A percentile compares a stretch with the other conserved stretches of the same genome.
Evolutionary conservation across 306 rosid genomes (phyloP).

Genomic region (Gillenia trifoliata): DNA sequence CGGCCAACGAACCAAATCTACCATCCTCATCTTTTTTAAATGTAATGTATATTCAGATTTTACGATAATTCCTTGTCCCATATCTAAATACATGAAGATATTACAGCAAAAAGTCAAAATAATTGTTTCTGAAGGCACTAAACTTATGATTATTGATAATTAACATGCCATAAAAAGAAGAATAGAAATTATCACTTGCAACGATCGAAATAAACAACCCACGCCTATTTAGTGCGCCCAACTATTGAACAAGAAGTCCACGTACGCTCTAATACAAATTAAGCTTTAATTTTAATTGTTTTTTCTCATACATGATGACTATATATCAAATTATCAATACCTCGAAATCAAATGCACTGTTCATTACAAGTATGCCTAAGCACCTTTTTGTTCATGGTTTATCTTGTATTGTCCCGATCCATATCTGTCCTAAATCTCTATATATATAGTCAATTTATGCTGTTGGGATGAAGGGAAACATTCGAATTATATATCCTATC

Average conservation of each 20-base stretch:
- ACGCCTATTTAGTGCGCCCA: not conserved
- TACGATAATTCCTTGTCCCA: not conserved
- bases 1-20: slow-evolving; percentile 7
- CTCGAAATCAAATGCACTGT: not conserved
- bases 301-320: not conserved
- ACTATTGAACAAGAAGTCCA: not conserved
- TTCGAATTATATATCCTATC: not conserved
- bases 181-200: not conserved
- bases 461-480: not conserved
- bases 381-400: not conserved
- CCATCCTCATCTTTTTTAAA: not conserved
- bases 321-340: not conserved
- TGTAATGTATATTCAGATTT: not conserved
- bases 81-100: not conserved
- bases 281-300: not conserved
- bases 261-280: too few species aligned
- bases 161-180: not conserved
- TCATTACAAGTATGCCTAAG: not conserved
- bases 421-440: not conserved
- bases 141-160: not conserved
- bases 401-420: not conserved
- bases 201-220: not conserved
- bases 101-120: not conserved
- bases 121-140: slow-evolving; percentile 1
- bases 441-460: not conserved